Conservation (phyloP, 1,139 yeast species). For the Chernovozyma sophiae-reginae region DNA sequence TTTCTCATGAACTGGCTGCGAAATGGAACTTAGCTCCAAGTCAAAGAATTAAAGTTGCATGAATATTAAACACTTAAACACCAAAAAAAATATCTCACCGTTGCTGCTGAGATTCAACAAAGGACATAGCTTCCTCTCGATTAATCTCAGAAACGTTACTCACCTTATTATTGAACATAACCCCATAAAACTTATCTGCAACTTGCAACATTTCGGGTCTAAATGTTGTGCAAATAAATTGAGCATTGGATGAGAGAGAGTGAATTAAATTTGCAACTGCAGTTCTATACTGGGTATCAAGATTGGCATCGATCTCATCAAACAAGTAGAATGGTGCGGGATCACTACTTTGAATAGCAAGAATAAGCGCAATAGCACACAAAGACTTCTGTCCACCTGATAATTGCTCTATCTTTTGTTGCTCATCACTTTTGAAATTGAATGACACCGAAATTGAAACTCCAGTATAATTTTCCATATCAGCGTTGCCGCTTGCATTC, state of each 20-base stretch:
- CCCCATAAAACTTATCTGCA: constrained; percentile 87
- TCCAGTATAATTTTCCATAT: constrained; percentile 67
- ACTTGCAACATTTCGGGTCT: constrained; percentile 88
- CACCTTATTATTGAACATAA: constrained; percentile 76
- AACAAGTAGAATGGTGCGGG: constrained; percentile 96
- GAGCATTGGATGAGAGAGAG: constrained; percentile 63
- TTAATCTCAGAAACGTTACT: constrained; percentile 73
- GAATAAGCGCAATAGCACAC: constrained; percentile 88
- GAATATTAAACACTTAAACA: too few relatives aligned
- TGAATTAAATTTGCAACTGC: constrained; percentile 80
- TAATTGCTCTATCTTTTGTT: constrained; percentile 81
- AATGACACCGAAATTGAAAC: constrained; percentile 88
- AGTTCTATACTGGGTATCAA: constrained; percentile 87
- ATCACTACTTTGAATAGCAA: constrained; percentile 91
- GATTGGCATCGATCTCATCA: constrained; percentile 94
- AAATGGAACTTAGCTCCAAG: too few relatives aligned
- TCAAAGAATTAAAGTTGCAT: too few relatives aligned
- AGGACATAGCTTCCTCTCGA: constrained; percentile 69
- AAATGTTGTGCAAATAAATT: constrained; percentile 94
- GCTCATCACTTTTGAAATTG: constrained; percentile 83
- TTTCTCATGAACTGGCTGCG: too few relatives aligned
- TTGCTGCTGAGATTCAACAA: constrained; percentile 61
- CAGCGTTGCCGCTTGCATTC: constrained; percentile 3
- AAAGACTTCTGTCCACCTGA: constrained; percentile 96
- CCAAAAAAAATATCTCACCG: too few relatives aligned